Evolutionary conservation across 2,329 filamentous ascomycete genomes (phyloP), one percentile per base, ranked within the genome.

Genomic region (Alternaria postmessia): DNA sequence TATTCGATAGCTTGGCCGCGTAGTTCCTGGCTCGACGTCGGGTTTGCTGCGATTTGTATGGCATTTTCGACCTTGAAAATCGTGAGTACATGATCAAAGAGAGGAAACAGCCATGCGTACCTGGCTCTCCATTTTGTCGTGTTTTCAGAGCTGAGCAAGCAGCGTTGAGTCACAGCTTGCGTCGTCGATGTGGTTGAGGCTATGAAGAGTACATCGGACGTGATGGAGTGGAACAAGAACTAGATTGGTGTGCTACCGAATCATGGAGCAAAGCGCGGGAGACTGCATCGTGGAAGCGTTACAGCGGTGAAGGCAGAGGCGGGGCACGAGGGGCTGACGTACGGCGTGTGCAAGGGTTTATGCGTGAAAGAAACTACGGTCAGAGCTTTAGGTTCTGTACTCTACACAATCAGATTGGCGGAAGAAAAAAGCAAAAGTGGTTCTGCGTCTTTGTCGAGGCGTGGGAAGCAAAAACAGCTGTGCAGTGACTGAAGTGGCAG

Each of bases 21-120:
- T 56, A 79, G 70, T 55, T 75, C 73, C 66, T 79, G 88, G 79
- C 94, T 88, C 72, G 93, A 91, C 72, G 86, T 82, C 61, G 92
- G 92, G 80, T 94, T 90, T 83, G 89, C 95, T 80, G 93, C 92
- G 82, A 98, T 96, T 80, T 95, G 89, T 82, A 98, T 95, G 80
- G 95, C 95, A 83, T 92, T 94, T 82, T 95, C 91, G 80, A 97
- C 89, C 92, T 97, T 59, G 38, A 49, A 51, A 3, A 53, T 51
- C 9, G 32, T 51, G 18, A 54, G 48, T 32, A 47, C 30, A 49
- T 14, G 7, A 4, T 22, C 8, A 28, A 11, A 5, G 41, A 43
- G 57, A 34, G 46, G n/a, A 26, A 48, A 46, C 11, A 49, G 4
- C 36, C 16, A 28, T 5, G 63, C 72, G 32, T 65, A 78, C 76